phyloP scores from a whole-genome alignment of 257 asterid species.

The Capsicum rhomboideum region DNA sequence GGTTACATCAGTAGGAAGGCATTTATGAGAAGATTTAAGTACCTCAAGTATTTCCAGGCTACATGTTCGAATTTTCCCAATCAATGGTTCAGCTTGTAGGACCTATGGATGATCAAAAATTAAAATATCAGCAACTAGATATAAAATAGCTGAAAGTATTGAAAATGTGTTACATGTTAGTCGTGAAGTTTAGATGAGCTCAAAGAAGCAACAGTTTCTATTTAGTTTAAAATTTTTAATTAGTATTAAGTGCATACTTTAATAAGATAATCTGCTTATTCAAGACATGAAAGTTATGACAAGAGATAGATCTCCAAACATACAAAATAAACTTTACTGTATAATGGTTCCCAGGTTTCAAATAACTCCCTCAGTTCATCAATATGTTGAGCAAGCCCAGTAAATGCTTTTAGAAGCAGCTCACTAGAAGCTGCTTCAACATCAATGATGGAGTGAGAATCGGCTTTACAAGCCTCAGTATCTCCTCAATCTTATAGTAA shows the following conservation, averaged over 20 bases:
- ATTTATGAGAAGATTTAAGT: constrained; percentile 48
- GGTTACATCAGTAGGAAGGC: constrained; percentile 37
- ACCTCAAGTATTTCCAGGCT: constrained; percentile 61
- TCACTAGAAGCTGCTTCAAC: constrained; percentile 43
- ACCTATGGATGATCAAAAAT: constrained; percentile 41
- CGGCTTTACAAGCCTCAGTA: constrained; percentile 53
- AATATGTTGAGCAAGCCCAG: constrained; percentile 44
- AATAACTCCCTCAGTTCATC: constrained; percentile 57
- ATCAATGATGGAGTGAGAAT: constrained; percentile 44
- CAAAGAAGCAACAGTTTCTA: background rate
- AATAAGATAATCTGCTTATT: background rate
- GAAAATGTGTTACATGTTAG: background rate
- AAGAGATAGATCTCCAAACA: constrained; percentile 20
- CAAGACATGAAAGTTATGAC: background rate
- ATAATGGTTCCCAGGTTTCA: constrained; percentile 58
- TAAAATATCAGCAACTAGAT: constrained; percentile 13
- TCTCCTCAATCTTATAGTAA: constrained; percentile 44
- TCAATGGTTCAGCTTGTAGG: constrained; percentile 62
- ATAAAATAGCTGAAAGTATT: background rate
- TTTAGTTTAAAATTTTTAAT: background rate
- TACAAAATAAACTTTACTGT: constrained; percentile 85
- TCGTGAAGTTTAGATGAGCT: background rate
- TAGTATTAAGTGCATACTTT: background rate
- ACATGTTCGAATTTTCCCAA: constrained; percentile 31
- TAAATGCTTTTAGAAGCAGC: constrained; percentile 43